Evolutionary conservation across 2,329 filamentous ascomycete species (phyloP), one percentile per base, ranked within the genome.

Genomic region (Didymella segeticola): DNA sequence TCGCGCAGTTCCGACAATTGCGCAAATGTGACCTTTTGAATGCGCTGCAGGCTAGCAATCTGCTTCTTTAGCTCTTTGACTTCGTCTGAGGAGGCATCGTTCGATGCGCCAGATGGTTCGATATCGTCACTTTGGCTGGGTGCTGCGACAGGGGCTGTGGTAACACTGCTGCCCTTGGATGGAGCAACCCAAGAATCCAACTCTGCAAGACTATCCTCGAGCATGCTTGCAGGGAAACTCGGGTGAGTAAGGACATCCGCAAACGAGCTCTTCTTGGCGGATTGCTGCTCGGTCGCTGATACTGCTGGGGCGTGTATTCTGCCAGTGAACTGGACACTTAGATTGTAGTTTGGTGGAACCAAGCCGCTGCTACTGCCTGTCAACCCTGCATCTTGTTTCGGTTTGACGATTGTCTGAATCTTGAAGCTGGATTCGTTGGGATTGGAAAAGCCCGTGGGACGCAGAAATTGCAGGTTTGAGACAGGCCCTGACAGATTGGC

Each of bases 401-500:
- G 93, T 78, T 96, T 97, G 56, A 93, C 82, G 20, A 97, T 82
- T 1, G 82, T 83, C 45, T 80, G 77, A 19, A 83, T 75, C 14
- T 83, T 79, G 61, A 84, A 81, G 2, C 82, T 68, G 65, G 64
- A 59, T 53, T 67, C 62, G 15, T 43, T 51, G 56, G 66, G 33
- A 62, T 69, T 60, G 23, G 76, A 71, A 64, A 80, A 80, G 55
- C 78, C 77, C 72, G 75, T 80, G 0, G 90, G 86, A 9, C 86
- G 82, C 23, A 91, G 78, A 74, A 95, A 89, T n/a, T 81, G 71
- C 20, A 98, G 68, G 63, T 96, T 96, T 10, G 90, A 95, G 27
- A 96, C 86, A 15, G 91, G 86, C 3, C 91, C 89, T 47, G 91
- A 91, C 52, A 96, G 82, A 53, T 89, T 89, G 2, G 85, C 81